Evolutionary conservation across 176 grass and related monocot species (phyloP).

Genomic region (Aegilops bicornis): DNA sequence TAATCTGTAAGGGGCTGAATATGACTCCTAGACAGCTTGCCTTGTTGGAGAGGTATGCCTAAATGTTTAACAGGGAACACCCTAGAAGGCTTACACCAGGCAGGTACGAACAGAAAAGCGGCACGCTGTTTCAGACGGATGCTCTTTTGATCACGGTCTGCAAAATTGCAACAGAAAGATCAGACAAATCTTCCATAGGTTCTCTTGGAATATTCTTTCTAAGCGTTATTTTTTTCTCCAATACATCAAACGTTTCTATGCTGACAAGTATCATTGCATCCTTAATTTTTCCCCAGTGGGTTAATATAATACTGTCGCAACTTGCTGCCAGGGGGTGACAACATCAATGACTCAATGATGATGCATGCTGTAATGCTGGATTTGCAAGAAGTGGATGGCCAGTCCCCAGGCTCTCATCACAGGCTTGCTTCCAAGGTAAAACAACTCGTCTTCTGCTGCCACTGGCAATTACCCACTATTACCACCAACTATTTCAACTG

Average conservation of each 20-base stretch:
- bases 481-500: not conserved
- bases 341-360: not conserved
- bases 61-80: not conserved
- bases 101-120: slow-evolving; percentile 5
- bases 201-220: not conserved
- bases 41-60: not conserved
- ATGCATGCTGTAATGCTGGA: not conserved
- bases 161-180: slow-evolving; percentile 6
- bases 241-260: not conserved
- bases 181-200: not conserved
- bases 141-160: not conserved
- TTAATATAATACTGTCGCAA: no score
- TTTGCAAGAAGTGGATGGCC: slow-evolving; percentile 39
- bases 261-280: not conserved
- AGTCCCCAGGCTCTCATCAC: slow-evolving; percentile 21
- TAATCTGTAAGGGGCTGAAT: not conserved
- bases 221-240: not conserved
- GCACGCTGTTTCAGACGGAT: not conserved
- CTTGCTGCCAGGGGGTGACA: not conserved
- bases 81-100: slow-evolving; percentile 1
- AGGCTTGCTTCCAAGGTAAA: not conserved
- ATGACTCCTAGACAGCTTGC: not conserved
- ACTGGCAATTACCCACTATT: not conserved
- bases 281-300: no score
- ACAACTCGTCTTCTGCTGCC: slow-evolving; percentile 16